Evolutionary conservation across 306 rosid species (phyloP).

Genomic region (Dryas alaskensis): DNA sequence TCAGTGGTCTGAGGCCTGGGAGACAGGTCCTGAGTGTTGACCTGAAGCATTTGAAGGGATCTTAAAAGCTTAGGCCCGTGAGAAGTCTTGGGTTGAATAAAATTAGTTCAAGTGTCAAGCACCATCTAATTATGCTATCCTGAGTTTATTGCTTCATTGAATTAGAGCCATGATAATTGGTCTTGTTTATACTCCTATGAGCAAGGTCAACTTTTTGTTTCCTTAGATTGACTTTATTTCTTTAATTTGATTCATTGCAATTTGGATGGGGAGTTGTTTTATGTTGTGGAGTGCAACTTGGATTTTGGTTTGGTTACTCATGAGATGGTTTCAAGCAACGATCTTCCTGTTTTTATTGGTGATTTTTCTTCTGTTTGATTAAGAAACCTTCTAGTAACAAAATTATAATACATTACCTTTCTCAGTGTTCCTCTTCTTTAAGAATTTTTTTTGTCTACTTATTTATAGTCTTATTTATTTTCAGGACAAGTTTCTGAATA

Average conservation of each 20-base stretch:
- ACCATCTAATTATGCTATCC: not conserved
- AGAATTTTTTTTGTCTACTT: not conserved
- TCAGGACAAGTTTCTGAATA: slow-evolving; percentile 65
- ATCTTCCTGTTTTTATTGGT: not conserved
- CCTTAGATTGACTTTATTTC: not conserved
- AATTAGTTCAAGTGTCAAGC: not conserved
- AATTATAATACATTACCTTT: not conserved
- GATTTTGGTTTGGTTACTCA: slow-evolving; percentile 7
- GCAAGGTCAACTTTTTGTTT: not conserved
- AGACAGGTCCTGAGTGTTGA: too few species aligned
- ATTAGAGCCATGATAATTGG: not conserved
- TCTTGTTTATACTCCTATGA: not conserved
- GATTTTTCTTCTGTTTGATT: slow-evolving; percentile 5
- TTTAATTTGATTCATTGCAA: not conserved
- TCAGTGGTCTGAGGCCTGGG: too few species aligned
- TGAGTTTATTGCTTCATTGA: not conserved
- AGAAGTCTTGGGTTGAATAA: not conserved
- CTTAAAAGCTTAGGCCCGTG: not conserved
- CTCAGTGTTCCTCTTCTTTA: not conserved
- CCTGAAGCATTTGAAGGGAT: not conserved
- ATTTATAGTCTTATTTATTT: slow-evolving; percentile 14
- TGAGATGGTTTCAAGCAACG: not conserved
- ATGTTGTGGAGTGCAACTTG: not conserved
- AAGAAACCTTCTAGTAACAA: not conserved
- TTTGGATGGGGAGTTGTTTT: slow-evolving; percentile 5